Evolutionary conservation across 2,329 filamentous ascomycete genomes (phyloP), one percentile per base, ranked within the genome.

Genomic region (Aureobasidium namibiae): DNA sequence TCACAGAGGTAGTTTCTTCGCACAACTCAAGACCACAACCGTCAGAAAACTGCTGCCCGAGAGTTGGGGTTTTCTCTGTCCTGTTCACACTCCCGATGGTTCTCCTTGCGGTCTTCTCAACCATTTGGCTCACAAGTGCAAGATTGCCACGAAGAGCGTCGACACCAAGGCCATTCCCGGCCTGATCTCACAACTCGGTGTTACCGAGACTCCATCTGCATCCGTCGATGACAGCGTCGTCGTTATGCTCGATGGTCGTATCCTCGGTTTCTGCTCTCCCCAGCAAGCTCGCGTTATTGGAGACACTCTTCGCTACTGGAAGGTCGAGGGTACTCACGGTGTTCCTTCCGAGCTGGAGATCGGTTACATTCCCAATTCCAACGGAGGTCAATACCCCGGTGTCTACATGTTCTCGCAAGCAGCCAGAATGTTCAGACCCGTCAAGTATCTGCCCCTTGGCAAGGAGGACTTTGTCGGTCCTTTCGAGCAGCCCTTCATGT

Each of bases 1-100:
- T 60, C 94, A 99, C 77, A 86, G 94, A 85, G 94, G 94, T 79
- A 94, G 90, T 71, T 99, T 99, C 82, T 99, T 99, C 73, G 94
- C 94, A 3, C 90, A 97, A 72, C 76, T 99, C 64, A 97, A 96
- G 76, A 99, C 94, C 0, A 99, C 94, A 0, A 94, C 94, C 0
- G 94, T 99, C 53, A 85, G 94, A 77, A 99, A 97, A 74, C 78
- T 99, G 66, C 77, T 97, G 21, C 94, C 94, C 1, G 94, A 99
- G 71, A 96, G 91, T 66, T 99, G 94, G 94, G 94, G 94, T 8
- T 99, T 96, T 76, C 79, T 99, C 65, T 99, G 94, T 69, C 94
- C 94, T 18, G 92, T 97, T 1, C 94, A 99, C 73, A 99, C 94
- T 4, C 94, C 94, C 63, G 94, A 99, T 82, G 94, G 94, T 76